Conservation (phyloP, 1,284 basidiomycete genomes). For the Tremellales sp. region DNA sequence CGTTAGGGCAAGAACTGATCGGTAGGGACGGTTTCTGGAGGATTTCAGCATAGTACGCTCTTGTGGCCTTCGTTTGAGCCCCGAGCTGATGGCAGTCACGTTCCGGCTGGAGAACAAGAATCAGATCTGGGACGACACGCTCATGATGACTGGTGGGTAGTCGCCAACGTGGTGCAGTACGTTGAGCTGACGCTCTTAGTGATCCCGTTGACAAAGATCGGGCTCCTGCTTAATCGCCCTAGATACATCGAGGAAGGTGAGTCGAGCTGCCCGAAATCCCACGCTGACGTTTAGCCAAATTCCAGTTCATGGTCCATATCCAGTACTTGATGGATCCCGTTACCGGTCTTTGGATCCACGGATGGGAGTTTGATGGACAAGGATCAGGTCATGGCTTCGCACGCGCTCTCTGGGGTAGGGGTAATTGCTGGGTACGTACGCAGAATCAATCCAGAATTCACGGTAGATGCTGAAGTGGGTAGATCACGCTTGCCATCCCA, state of each 20-base stretch:
- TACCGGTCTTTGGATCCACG: conserved; percentile 42
- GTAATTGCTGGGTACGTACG: conserved; percentile 59
- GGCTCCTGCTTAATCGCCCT: conserved; percentile 54
- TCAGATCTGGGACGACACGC: conserved; percentile 61
- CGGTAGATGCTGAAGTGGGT: not conserved
- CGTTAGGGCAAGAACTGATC: not conserved
- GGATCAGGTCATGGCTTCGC: conserved; percentile 50
- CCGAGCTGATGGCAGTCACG: conserved; percentile 38
- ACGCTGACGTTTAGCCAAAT: conserved; percentile 20
- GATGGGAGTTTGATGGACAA: conserved; percentile 39
- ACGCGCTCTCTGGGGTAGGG: conserved; percentile 58
- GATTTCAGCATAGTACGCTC: conserved; percentile 56
- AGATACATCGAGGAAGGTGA: conserved; percentile 60
- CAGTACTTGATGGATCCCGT: conserved; percentile 34
- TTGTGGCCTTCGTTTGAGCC: too few relatives aligned
- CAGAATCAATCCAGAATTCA: not conserved
- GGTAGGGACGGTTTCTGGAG: conserved; percentile 53
- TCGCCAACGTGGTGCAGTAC: too few relatives aligned
- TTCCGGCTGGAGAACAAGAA: conserved; percentile 55
- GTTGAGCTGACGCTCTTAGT: conserved; percentile 38
- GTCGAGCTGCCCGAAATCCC: conserved; percentile 41
- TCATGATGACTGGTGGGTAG: conserved; percentile 54
- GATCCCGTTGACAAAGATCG: conserved; percentile 59
- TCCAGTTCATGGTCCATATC: conserved; percentile 32
- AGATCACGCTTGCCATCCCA: conserved; percentile 59